phyloP scores from a whole-genome alignment of 208 protist species.

The Leishmania aethiopica region DNA sequence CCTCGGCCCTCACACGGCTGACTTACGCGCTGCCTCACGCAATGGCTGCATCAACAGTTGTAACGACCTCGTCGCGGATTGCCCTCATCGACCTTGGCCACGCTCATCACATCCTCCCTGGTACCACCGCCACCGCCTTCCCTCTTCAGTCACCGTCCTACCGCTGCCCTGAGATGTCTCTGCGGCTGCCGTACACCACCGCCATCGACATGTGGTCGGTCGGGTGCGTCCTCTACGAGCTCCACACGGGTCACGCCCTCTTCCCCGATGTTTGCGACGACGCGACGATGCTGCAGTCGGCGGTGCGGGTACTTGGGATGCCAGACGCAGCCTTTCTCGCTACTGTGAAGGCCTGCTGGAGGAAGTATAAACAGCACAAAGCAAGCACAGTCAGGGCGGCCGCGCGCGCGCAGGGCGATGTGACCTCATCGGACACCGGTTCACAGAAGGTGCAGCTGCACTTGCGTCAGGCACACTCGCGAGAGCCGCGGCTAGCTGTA shows the following conservation, averaged over 20 bases:
- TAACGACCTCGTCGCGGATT: slow-evolving; percentile 37
- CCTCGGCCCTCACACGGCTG: background rate
- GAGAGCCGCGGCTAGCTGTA: background rate
- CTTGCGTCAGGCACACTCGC: background rate
- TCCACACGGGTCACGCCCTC: slow-evolving; percentile 44
- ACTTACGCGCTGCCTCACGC: slow-evolving; percentile 4
- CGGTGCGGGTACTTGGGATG: slow-evolving; percentile 43
- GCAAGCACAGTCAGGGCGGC: background rate
- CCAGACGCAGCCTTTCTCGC: slow-evolving; percentile 51
- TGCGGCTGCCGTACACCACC: slow-evolving; percentile 58
- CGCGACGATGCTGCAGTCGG: slow-evolving; percentile 35
- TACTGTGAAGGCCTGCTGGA: slow-evolving; percentile 49
- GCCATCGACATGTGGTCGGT: slow-evolving; percentile 81
- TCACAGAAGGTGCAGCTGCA: background rate
- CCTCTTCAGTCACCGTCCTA: slow-evolving; percentile 96
- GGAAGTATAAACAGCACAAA: slow-evolving; percentile 32
- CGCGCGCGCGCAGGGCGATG: background rate
- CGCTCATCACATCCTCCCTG: slow-evolving; percentile 63
- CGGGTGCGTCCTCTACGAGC: slow-evolving; percentile 59
- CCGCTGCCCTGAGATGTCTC: slow-evolving; percentile 95
- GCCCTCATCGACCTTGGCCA: slow-evolving; percentile 98
- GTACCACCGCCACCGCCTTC: slow-evolving; percentile 92
- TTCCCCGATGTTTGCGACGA: slow-evolving; percentile 53
- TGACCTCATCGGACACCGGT: background rate
- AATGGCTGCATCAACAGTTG: background rate